Evolutionary conservation across 768 basidiomycete genomes (phyloP), one percentile per base, ranked within the genome.

Genomic region (Steccherinum ochraceum): DNA sequence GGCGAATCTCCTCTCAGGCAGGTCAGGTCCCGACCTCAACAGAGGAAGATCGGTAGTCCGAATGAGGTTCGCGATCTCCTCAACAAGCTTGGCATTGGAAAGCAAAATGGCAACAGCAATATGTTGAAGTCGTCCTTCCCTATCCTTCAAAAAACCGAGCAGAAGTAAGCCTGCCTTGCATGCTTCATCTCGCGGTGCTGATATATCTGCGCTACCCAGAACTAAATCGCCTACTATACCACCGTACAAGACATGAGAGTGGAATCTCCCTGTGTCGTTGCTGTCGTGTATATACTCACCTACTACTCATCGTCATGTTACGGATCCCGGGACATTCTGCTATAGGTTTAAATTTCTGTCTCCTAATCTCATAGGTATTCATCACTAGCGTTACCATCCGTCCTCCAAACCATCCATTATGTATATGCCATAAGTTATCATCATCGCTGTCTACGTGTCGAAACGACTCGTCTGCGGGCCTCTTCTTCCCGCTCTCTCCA

Each of bases 401-500:
- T 44, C 12, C 18, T 12, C 20, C 7, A 35, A 7, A 7, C 30
- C 30, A 35, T 16, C 7, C 30, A 35, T 7, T 35, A 7, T 7
- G 30, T 35, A 35, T 35, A 35, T 35, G 16, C 16, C 16, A 19
- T 20, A 21, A 49, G n/a, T 18, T 16, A 24, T 20, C 40, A 40
- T 46, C 43, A 57, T 4, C 56, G 49, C 12, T 53, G 57, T 20
- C 53, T 51, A 12, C 51, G 44, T 19, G 58, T 58, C 3, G 61
- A 59, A 1, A 51, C 51, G 21, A 71, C 55, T 47, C 72, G 61
- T 27, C 75, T 60, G 25, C 76, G 64, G 18, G 89, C 81, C 58
- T 89, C 84, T 61, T 93, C 93, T 60, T 93, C 89, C 50, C 86
- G 74, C 56, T 90, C 82, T 3, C 86, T 78, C 88, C 93, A 96